Conservation (phyloP, 768 basidiomycete species). For the Amanita brunnescens region DNA sequence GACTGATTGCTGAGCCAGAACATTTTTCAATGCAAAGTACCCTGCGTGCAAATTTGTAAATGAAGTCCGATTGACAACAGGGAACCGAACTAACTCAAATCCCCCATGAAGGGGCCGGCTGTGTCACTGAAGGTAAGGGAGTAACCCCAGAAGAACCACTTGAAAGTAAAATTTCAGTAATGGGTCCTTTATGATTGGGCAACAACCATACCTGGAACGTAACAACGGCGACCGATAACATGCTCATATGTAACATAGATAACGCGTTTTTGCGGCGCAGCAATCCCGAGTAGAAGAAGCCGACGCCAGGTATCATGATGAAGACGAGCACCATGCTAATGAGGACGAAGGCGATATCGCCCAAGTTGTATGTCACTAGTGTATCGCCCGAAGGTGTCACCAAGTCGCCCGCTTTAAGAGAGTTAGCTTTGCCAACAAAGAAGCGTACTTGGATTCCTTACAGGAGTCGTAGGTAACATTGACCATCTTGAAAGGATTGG, state of each 20-base stretch:
- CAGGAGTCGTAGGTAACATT: conserved; percentile 3
- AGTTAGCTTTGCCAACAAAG: not conserved
- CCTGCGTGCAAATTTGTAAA: conserved; percentile 26
- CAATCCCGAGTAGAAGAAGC: conserved; percentile 87
- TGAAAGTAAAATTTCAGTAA: conserved; percentile 2
- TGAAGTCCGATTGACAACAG: conserved; percentile 1
- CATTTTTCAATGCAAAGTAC: conserved; percentile 78
- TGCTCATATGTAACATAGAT: conserved; percentile 77
- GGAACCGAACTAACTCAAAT: conserved; percentile 51
- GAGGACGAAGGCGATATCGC: conserved; percentile 52
- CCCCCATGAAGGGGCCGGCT: conserved; percentile 70
- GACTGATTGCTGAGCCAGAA: conserved; percentile 66
- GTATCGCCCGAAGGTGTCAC: conserved; percentile 22
- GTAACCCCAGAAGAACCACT: conserved; percentile 99
- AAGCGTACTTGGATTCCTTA: not conserved
- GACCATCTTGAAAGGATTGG: not conserved
- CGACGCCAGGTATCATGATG: conserved; percentile 81
- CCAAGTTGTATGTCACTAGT: conserved; percentile 33
- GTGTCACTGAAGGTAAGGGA: conserved; percentile 85
- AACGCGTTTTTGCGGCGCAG: conserved; percentile 90
- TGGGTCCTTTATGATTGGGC: not conserved
- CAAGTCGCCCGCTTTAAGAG: conserved; percentile 28
- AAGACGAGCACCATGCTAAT: conserved; percentile 73
- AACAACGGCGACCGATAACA: conserved; percentile 70
- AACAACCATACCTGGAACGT: conserved; percentile 63